Evolutionary conservation across 495 filamentous ascomycete species (phyloP), one percentile per base, ranked within the genome.

Genomic region (Penicillium salamii): DNA sequence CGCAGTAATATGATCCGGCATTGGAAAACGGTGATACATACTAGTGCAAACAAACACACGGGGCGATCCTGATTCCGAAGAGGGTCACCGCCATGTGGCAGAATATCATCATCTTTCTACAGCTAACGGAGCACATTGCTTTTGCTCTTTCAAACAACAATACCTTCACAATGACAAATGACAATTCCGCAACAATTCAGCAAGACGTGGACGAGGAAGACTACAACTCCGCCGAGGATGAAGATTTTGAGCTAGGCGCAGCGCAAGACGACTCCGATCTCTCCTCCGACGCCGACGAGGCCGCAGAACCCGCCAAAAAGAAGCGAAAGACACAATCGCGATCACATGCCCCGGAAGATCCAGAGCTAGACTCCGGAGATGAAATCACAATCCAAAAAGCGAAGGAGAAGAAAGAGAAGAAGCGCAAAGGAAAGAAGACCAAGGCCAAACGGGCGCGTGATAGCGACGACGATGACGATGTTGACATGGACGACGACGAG

Each of bases 181-280:
- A 74, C 26, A 42, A 24, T 13, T 33, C 52, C 31, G 15, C 46
- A 15, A 19, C 46, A 31, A 49, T 47, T 20, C 42, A 52, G 5
- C 42, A 52, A 3, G 67, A 73, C 13, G 34, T 64, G 5, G 72
- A 76, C 29, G 80, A 83, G 24, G 82, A 86, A 20, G 70, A 78
- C 18, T 90, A 90, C 54, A 75, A 82, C 45, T 90, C 86, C 19
- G 79, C 79, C 14, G 85, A 89, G 57, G 87, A 91, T 58, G 83
- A 82, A 39, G 87, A 91, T 59, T 90, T 90, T 54, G 78, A 85
- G 33, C 79, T 85, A 14, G 80, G 79, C 42, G 75, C 72, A 8
- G 77, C 62, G n/a, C 68, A 71, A n/a, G 75, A 69, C 21, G 65
- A 72, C 20, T 75, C 67, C 20, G 72, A 70, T 28, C 65, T 76